Evolutionary conservation across 768 basidiomycete genomes (phyloP).

Genomic region (Suillus subaureus): DNA sequence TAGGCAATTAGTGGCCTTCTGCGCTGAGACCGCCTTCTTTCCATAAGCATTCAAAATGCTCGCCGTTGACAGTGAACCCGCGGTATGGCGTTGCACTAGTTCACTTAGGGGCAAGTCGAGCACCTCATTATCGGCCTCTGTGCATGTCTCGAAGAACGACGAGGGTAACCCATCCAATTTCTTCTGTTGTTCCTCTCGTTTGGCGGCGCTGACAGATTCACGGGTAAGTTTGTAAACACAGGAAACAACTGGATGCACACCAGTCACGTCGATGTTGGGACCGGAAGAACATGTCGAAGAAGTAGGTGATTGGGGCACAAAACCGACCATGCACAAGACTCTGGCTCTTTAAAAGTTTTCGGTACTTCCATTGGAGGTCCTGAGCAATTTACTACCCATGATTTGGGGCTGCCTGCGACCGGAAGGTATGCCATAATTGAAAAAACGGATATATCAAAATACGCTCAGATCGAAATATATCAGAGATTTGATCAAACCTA

Average conservation of each 20-base stretch:
- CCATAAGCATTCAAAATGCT: constrained; percentile 43
- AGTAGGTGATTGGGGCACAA: no score
- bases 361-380: not conserved
- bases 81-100: constrained; percentile 36
- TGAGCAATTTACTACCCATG: not conserved
- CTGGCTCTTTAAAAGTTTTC: not conserved
- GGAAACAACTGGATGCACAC: constrained; percentile 20
- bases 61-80: constrained; percentile 27
- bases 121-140: constrained; percentile 38
- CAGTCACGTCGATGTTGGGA: constrained; percentile 32
- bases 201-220: constrained; percentile 27
- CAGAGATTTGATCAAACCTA: constrained; percentile 4
- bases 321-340: not conserved
- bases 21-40: constrained; percentile 41
- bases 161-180: constrained; percentile 32
- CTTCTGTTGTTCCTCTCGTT: constrained; percentile 34
- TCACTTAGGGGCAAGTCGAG: constrained; percentile 40
- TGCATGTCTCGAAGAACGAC: constrained; percentile 30
- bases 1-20: constrained; percentile 51
- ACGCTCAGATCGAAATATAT: not conserved
- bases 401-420: not conserved
- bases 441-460: constrained; percentile 2
- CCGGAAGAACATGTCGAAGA: constrained; percentile 24
- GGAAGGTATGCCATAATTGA: constrained; percentile 5
- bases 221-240: not conserved